Conservation (phyloP, 176 grass and related monocot genomes). For the Oryza officinalis region DNA sequence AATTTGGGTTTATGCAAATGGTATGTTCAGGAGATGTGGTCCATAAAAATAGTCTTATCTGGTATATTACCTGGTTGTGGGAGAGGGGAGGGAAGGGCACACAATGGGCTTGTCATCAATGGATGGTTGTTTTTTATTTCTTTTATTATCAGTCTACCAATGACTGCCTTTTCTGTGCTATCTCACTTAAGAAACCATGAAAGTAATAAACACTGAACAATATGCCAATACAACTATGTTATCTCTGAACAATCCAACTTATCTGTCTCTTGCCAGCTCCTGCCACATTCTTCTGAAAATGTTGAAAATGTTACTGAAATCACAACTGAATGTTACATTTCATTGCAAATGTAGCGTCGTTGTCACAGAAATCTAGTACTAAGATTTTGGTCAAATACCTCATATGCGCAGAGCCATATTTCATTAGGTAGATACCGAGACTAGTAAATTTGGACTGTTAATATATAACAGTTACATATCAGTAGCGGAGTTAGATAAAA, state of each 20-base stretch:
- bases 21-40: no score
- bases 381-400: not conserved
- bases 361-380: not conserved
- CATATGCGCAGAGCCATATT: not conserved
- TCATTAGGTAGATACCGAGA: not conserved
- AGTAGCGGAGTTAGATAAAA: not conserved
- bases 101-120: not conserved
- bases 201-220: not conserved
- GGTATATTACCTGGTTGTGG: no score
- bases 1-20: no score
- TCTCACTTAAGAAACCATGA: no score
- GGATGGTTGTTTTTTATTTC: not conserved
- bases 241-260: not conserved
- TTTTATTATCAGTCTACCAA: not conserved
- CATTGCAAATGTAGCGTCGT: not conserved
- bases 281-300: not conserved
- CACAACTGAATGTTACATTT: not conserved
- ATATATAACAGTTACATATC: not conserved
- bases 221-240: not conserved
- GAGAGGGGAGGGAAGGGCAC: no score
- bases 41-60: no score
- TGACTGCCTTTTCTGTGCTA: not conserved
- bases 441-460: not conserved
- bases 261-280: not conserved
- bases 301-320: not conserved